These are phyloP conservation scores for Russula lepida DNA, from an alignment of 768 basidiomycete genomes.

Conservation along the genomic window DNA sequence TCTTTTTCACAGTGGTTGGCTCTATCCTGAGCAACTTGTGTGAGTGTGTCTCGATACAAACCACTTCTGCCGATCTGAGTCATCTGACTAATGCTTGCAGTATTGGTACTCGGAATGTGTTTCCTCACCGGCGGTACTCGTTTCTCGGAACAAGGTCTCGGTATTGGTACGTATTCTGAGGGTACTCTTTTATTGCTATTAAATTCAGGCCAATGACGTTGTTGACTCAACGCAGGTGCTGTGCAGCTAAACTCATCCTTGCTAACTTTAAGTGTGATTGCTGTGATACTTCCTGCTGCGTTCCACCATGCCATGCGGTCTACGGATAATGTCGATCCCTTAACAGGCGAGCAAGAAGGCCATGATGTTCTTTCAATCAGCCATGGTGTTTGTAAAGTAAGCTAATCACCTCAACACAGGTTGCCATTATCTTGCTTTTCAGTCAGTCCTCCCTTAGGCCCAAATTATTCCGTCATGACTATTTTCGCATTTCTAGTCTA, in stretches of 20 bases:
- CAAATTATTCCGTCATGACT: neutral
- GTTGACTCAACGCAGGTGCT: conserved; percentile 31
- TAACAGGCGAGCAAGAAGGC: conserved; percentile 30
- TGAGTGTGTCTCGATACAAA: conserved; percentile 20
- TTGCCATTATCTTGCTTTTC: conserved; percentile 45
- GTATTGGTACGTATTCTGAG: conserved; percentile 43
- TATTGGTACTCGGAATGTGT: conserved; percentile 79
- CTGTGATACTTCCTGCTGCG: conserved; percentile 68
- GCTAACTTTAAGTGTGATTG: conserved; percentile 71
- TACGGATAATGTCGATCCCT: conserved; percentile 15
- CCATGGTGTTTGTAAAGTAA: conserved; percentile 35
- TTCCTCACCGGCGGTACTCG: conserved; percentile 78
- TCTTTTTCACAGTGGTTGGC: conserved; percentile 32
- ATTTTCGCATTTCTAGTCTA: conserved; percentile 35
- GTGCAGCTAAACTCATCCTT: conserved; percentile 70
- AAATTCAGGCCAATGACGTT: neutral
- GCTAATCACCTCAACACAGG: conserved; percentile 25
- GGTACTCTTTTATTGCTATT: neutral
- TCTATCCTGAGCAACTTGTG: conserved; percentile 40
- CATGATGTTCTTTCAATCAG: conserved; percentile 43
- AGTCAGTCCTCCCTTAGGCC: conserved; percentile 30
- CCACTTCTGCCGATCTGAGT: neutral
- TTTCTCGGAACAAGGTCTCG: conserved; percentile 75
- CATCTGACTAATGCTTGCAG: conserved; percentile 29
- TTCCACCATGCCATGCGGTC: conserved; percentile 51